Base-by-base conservation (phyloP, 73 alveolate species). In the Diophrys appendiculata region DNA sequence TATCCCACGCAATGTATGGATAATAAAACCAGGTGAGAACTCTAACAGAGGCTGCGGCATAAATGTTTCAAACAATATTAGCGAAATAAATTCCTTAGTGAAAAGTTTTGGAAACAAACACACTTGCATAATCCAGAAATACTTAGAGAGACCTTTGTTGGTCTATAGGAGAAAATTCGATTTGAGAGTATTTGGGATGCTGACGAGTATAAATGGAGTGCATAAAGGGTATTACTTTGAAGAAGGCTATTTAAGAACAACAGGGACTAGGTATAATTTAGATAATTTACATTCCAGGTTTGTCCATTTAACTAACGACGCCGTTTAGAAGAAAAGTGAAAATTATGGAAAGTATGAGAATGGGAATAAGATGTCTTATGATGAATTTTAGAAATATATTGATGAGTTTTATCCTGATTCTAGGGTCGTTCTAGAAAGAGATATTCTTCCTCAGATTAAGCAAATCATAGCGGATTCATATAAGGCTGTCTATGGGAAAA, bases 241-340 rank as follows among this genome's bases (percentile, higher is more conserved):
- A 56, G 97, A 91, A 75, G 97, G 97, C 30, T 91, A 91, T 73
- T 55, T 91, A 32, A 88, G 94, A 56, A 91, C 95, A 27, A 83
- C n/a, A n/a, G n/a, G n/a, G n/a, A n/a, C n/a, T n/a, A n/a, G n/a
- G n/a, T n/a, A n/a, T n/a, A n/a, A n/a, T n/a, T n/a, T n/a, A n/a
- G n/a, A 84, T 95, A n/a, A n/a, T n/a, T 73, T 93, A 23, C 90
- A 78, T 30, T 75, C 81, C 54, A 60, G 77, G 43, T 95, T 72
- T 69, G 85, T 96, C 28, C 99, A 96, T 84, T 88, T 96, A 76
- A 96, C 99, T 0, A 96, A 96, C 80, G 91, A 96, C 83, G 97
- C 99, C 1, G 94, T 96, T 14, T 95, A 96, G 82, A 96, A 96
- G 90, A 80, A 90, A 83, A 84, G 88, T 64, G 76, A 75, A n/a